Percentiles rank a stretch among this genome's conserved stretches.
These are phyloP conservation scores for Deuterostichococcus epilithicus DNA, from an alignment of 139 green algal species.

Conservation along the genomic window DNA sequence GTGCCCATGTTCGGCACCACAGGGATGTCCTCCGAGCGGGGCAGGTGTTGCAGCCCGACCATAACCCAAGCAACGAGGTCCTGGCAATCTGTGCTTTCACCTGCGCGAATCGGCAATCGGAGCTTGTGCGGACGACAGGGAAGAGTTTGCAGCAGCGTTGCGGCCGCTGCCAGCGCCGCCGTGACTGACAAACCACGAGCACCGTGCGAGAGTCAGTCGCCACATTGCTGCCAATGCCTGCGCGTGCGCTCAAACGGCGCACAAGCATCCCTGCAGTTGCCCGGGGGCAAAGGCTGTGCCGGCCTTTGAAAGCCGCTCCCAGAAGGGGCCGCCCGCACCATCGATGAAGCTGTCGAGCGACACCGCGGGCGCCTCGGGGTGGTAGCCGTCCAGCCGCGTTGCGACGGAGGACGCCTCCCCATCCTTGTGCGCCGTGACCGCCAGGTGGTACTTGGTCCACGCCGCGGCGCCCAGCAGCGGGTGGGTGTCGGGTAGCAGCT, in stretches of 20 bases:
- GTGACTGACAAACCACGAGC: too few relatives aligned
- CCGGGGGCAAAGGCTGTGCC: too few relatives aligned
- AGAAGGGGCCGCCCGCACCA: background rate
- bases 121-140: too few relatives aligned
- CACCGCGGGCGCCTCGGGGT: conserved; percentile 1
- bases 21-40: conserved; percentile 25
- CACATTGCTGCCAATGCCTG: too few relatives aligned
- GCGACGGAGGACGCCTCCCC: conserved; percentile 4
- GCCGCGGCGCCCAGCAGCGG: conserved; percentile 19
- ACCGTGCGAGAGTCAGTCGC: too few relatives aligned
- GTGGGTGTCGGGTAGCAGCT: conserved; percentile 32
- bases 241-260: too few relatives aligned
- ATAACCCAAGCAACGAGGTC: conserved; percentile 35
- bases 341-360: conserved; percentile 17
- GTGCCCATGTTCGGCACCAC: conserved; percentile 28
- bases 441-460: conserved; percentile 42
- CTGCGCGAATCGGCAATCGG: too few relatives aligned
- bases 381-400: conserved; percentile 22
- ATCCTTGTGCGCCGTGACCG: conserved; percentile 29
- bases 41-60: conserved; percentile 29
- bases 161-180: too few relatives aligned
- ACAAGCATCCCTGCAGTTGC: too few relatives aligned
- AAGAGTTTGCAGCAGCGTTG: too few relatives aligned
- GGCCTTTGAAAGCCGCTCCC: too few relatives aligned
- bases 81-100: conserved; percentile 18